Evolutionary conservation across 345 rosid genomes (phyloP).

Genomic region (Alliaria petiolata): DNA sequence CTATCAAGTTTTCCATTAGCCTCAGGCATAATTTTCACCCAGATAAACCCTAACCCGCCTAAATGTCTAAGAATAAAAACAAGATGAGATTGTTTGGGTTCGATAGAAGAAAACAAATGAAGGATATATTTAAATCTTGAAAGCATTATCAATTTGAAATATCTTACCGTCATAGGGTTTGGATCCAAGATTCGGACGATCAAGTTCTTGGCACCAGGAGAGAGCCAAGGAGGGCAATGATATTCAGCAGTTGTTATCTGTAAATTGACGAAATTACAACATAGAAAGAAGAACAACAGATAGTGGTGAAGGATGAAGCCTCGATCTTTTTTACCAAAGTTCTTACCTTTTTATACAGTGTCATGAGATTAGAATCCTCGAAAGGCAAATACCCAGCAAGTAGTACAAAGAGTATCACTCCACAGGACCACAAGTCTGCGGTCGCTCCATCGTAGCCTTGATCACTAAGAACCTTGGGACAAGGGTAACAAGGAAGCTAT

Average conservation of each 20-base stretch:
- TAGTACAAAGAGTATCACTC: constrained; percentile 92
- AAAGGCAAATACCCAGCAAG: constrained; percentile 99
- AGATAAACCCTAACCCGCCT: neutral
- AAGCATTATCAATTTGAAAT: neutral
- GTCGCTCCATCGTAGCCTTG: constrained; percentile 96
- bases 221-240: constrained; percentile 90
- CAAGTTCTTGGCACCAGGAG: constrained; percentile 82
- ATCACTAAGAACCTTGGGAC: constrained; percentile 78
- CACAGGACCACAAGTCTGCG: constrained; percentile 99
- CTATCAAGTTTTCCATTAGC: neutral
- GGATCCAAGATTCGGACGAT: constrained; percentile 88
- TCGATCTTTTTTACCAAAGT: neutral
- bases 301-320: constrained; percentile 1
- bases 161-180: constrained; percentile 75
- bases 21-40: neutral
- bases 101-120: neutral
- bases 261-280: constrained; percentile 13
- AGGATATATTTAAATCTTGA: constrained; percentile 8
- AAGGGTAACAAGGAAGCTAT: neutral
- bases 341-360: constrained; percentile 80
- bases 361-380: constrained; percentile 84
- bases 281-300: neutral
- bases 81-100: neutral
- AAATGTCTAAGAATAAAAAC: neutral
- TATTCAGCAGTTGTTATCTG: constrained; percentile 88